Evolutionary conservation across 2,329 filamentous ascomycete species (phyloP), one percentile per base, ranked within the genome.

Genomic region (Cordyceps cicadae): DNA sequence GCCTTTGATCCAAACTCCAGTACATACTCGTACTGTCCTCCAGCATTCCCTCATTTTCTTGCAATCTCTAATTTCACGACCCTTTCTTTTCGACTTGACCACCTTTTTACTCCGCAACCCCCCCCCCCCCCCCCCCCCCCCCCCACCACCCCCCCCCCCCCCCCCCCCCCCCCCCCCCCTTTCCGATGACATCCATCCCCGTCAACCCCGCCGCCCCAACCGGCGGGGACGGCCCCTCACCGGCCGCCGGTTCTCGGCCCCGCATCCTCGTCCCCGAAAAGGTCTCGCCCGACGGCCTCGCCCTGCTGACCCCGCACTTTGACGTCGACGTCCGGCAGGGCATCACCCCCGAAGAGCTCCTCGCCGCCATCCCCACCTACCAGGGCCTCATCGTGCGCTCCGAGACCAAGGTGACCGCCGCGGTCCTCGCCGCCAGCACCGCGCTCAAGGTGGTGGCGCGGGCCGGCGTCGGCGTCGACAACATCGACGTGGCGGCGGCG

Each of bases 391-490:
- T 93, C 63, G 86, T 93, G 46, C 86, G 89, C 3, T 92, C 89
- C 43, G 89, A 92, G 74, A 93, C 89, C 1, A 88, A 92, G 69
- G 89, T 93, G 62, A 92, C 87, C 0, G 81, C 87, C 0, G 76
- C 81, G 3, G 79, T 93, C 0, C 79, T 93, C 14, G 74, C 77
- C 14, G 86, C 86, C 1, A 89, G 84, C 11, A 88, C 79, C 66
- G 87, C 84, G 62, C 79, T 93, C 56, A 87, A 88, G 65, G 89
- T 93, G 9, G 88, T 94, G 24, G 90, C 89, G 2, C 80, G 90
- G 63, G 90, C 90, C 14, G 90, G 90, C 14, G 90, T 93, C 1
- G 90, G 88, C 37, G 88, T 93, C 26, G 89, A 93, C 74, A 92
- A 93, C 74, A 89, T 94, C 54, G 81, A 93, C 69, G 86, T 93